Evolutionary conservation across 2,329 filamentous ascomycete species (phyloP).

Genomic region (Pseudogymnoascus sp.): DNA sequence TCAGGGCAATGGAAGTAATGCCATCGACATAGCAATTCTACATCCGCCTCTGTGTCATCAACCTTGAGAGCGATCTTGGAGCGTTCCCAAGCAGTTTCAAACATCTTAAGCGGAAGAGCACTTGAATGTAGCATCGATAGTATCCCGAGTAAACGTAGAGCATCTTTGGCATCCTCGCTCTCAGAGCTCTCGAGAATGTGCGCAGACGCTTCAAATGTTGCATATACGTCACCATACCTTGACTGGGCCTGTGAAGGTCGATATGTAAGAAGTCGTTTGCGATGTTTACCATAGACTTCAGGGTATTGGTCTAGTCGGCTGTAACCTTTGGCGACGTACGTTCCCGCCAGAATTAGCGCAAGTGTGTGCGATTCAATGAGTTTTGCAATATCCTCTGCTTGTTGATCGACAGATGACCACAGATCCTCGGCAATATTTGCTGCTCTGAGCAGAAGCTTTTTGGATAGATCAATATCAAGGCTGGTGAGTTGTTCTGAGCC

Average conservation of each 20-base stretch:
- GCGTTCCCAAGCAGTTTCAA: slow-evolving; percentile 24
- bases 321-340: slow-evolving; percentile 14
- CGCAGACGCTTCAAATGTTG: slow-evolving; percentile 31
- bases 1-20: slow-evolving; percentile 18
- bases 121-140: slow-evolving; percentile 24
- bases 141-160: slow-evolving; percentile 25
- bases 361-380: slow-evolving; percentile 9
- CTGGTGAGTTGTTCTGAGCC: slow-evolving; percentile 15
- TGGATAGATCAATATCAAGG: background rate
- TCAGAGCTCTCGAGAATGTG: slow-evolving; percentile 19
- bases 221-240: slow-evolving; percentile 30
- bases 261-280: slow-evolving; percentile 24
- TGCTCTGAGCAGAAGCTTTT: background rate
- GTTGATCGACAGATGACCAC: background rate
- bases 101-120: slow-evolving; percentile 25
- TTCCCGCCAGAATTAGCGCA: slow-evolving; percentile 4
- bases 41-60: background rate
- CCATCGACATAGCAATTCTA: slow-evolving; percentile 13
- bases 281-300: slow-evolving; percentile 9
- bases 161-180: slow-evolving; percentile 20
- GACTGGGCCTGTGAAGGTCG: slow-evolving; percentile 24
- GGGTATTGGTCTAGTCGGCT: slow-evolving; percentile 17
- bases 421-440: background rate
- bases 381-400: slow-evolving; percentile 9
- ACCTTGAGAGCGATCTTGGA: slow-evolving; percentile 10